Evolutionary conservation across 768 basidiomycete genomes (phyloP), one percentile per base, ranked within the genome.

Genomic region (Leccinum obscurum): DNA sequence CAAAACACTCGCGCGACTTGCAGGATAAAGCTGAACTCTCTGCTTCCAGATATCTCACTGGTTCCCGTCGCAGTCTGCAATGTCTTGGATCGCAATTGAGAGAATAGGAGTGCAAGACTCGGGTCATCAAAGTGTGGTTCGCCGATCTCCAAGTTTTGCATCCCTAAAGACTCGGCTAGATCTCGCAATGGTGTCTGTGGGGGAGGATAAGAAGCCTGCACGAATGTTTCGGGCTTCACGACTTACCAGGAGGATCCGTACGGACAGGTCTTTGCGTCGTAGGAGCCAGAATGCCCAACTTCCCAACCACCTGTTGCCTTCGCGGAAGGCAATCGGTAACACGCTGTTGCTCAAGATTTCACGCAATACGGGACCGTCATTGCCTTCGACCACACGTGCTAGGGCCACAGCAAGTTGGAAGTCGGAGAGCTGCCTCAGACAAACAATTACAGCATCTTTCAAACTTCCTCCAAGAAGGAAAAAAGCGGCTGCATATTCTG

Each of bases 401-500:
- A 99, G 72, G 1, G 93, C 89, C 48, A 98, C 73, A 2, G 94
- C 97, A 24, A 99, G 80, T 66, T 96, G 94, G 69, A 95, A 90
- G 73, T 99, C 97, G 26, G 84, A 78, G 22, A 99, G 77, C 56
- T 98, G 92, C 65, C 85, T 90, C 28, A 97, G 70, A 72, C 94
- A 95, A 20, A 99, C 90, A 64, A 85, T 90, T 34, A 95, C 90
- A 3, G 96, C 95, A 64, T 98, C 97, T 73, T 90, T 92, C 37
- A 96, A 76, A 48, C 88, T 86, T 24, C 87, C 89, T 8, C 93
- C 96, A 0, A 99, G 83, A 46, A 99, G 80, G 78, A 99, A 99
- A 77, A 99, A 99, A 1, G 95, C 95, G 0, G 95, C 95, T n/a
- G 97, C 95, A 69, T 98, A 98, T 71, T 94, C 97, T 98, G 70